Conservation (phyloP, 108 stramenopile genomes). For the Nitzschia putrida region DNA sequence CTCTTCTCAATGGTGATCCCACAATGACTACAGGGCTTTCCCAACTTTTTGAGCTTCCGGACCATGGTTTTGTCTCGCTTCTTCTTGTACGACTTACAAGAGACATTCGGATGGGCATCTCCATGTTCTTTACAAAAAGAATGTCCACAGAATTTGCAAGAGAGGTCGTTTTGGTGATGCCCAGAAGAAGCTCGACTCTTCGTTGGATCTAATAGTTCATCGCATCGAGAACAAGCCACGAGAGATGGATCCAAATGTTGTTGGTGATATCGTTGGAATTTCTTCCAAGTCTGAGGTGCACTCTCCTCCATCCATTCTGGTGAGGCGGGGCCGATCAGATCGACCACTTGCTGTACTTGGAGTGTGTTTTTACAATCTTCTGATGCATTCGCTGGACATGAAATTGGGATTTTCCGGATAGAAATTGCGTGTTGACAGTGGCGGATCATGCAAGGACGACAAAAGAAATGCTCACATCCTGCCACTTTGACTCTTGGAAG, state of each 20-base stretch:
- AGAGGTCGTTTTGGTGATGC: constrained; percentile 3
- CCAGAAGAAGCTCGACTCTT: neutral
- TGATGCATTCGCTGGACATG: constrained; percentile 24
- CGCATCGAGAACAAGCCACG: constrained; percentile 32
- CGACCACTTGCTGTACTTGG: constrained; percentile 8
- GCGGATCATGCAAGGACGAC: constrained; percentile 21
- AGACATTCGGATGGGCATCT: constrained; percentile 27
- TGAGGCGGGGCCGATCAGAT: neutral
- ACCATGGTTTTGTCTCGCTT: constrained; percentile 3
- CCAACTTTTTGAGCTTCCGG: constrained; percentile 3
- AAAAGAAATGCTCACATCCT: constrained; percentile 34
- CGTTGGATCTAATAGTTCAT: constrained; percentile 11
- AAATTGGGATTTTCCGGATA: constrained; percentile 19
- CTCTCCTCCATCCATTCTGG: no score
- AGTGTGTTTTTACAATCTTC: constrained; percentile 1
- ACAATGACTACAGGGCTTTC: constrained; percentile 55
- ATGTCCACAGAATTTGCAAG: constrained; percentile 31
- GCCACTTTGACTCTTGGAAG: neutral
- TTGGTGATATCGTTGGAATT: constrained; percentile 27
- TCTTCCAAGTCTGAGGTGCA: constrained; percentile 5
- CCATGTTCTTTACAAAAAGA: constrained; percentile 32
- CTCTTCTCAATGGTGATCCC: constrained; percentile 32
- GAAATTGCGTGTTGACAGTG: constrained; percentile 29
- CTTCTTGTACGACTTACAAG: constrained; percentile 10
- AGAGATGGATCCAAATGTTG: constrained; percentile 24